phyloP scores from a whole-genome alignment of 208 protist genomes.

The Leishmania amazonensis region DNA sequence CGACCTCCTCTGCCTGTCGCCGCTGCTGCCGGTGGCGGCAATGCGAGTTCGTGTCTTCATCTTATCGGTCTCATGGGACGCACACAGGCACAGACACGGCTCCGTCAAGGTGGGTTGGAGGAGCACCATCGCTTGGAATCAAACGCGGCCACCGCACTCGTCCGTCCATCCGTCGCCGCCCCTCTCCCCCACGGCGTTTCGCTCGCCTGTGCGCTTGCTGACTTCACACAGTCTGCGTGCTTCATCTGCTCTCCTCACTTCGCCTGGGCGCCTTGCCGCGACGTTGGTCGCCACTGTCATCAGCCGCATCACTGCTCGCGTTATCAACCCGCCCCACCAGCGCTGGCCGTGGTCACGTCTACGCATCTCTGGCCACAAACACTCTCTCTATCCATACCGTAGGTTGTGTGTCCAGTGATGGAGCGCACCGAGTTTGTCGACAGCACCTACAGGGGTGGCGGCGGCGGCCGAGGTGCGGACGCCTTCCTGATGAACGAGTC shows the following conservation, averaged over 20 bases:
- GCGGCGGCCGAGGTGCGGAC: neutral
- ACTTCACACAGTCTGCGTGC: neutral
- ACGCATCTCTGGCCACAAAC: neutral
- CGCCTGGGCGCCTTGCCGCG: neutral
- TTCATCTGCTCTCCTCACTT: neutral
- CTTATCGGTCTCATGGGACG: neutral
- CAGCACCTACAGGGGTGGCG: neutral
- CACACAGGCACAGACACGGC: neutral
- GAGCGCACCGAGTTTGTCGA: constrained; percentile 1
- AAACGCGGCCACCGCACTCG: neutral
- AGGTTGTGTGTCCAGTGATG: neutral
- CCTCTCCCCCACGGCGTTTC: neutral
- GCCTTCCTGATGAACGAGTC: constrained; percentile 1
- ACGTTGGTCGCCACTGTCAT: neutral
- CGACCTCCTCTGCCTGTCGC: neutral
- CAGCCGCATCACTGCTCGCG: neutral
- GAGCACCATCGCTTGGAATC: neutral
- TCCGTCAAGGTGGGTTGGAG: neutral
- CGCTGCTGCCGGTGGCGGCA: neutral
- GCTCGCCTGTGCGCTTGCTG: neutral
- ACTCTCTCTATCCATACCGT: neutral
- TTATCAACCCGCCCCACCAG: neutral
- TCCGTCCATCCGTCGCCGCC: neutral
- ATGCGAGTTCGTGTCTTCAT: neutral
- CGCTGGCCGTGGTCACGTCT: neutral